These are phyloP conservation scores for Peniophora sp. DNA, from an alignment of 1,284 basidiomycete genomes.

Conservation along the genomic window DNA sequence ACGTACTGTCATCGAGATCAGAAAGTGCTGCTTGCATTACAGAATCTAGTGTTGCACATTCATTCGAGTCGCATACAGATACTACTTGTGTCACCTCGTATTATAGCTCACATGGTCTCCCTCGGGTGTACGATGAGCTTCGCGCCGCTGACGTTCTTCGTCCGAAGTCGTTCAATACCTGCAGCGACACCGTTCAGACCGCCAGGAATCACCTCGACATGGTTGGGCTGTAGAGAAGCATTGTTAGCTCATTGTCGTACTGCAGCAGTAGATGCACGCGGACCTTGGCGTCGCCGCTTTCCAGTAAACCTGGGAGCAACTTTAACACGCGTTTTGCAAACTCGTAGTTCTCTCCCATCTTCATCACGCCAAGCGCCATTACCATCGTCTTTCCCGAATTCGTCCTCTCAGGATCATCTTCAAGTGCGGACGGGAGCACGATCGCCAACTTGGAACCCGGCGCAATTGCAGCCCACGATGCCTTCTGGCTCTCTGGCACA, in stretches of 20 bases:
- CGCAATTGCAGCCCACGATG: conserved; percentile 17
- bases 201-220: not conserved
- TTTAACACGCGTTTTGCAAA: conserved; percentile 16
- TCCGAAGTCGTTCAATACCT: not conserved
- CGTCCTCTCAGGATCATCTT: conserved; percentile 7
- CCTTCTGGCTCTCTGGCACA: conserved; percentile 12
- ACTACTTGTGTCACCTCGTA: too few species aligned
- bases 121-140: not conserved
- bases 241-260: not conserved
- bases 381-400: conserved; percentile 16
- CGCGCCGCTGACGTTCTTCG: not conserved
- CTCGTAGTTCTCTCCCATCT: conserved; percentile 14
- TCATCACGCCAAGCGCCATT: conserved; percentile 18
- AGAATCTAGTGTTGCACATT: too few species aligned
- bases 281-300: not conserved
- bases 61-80: too few species aligned
- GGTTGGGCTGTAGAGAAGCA: not conserved
- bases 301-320: not conserved
- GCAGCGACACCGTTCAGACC: not conserved
- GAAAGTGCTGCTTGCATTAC: too few species aligned
- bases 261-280: not conserved
- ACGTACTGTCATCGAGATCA: too few species aligned
- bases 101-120: not conserved
- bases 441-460: conserved; percentile 6
- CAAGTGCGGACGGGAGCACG: conserved; percentile 8